phyloP scores from a whole-genome alignment of 2,329 filamentous ascomycete genomes.

The Colletotrichum neosansevieriae region DNA sequence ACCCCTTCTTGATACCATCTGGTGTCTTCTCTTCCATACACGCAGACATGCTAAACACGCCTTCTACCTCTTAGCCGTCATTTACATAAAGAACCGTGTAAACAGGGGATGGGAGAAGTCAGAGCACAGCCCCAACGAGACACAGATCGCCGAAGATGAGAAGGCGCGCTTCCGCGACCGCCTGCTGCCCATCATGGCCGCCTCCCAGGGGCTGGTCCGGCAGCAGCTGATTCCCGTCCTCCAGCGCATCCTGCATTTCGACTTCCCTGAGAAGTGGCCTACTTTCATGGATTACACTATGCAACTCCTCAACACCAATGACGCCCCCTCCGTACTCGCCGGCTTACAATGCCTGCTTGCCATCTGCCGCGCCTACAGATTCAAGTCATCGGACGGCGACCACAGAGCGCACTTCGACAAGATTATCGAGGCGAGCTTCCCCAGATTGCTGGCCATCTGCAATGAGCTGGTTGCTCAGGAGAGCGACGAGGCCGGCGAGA shows the following conservation, averaged over 20 bases:
- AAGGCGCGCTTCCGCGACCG: slow-evolving; percentile 89
- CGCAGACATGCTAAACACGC: slow-evolving; percentile 24
- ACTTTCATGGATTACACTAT: slow-evolving; percentile 93
- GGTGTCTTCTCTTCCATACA: neutral
- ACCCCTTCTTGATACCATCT: slow-evolving; percentile 34
- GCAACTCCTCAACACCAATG: slow-evolving; percentile 87
- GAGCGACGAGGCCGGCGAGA: slow-evolving; percentile 94
- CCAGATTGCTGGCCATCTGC: slow-evolving; percentile 86
- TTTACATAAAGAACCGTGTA: slow-evolving; percentile 98
- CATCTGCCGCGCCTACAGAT: slow-evolving; percentile 94
- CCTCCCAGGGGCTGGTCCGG: slow-evolving; percentile 83
- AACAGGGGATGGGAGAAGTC: slow-evolving; percentile 88
- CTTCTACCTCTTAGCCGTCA: slow-evolving; percentile 74
- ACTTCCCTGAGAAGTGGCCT: slow-evolving; percentile 96
- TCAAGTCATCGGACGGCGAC: slow-evolving; percentile 84
- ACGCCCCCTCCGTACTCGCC: slow-evolving; percentile 88
- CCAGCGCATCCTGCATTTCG: slow-evolving; percentile 94
- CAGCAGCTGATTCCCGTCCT: slow-evolving; percentile 94
- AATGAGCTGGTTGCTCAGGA: slow-evolving; percentile 90
- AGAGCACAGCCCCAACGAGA: slow-evolving; percentile 80
- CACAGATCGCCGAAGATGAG: slow-evolving; percentile 87
- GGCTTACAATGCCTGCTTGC: slow-evolving; percentile 94
- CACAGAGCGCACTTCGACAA: slow-evolving; percentile 88
- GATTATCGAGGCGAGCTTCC: slow-evolving; percentile 92
- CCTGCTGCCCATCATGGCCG: slow-evolving; percentile 88